Base-by-base conservation (phyloP, 2,329 filamentous ascomycete species). In the Coniochaeta sp. region DNA sequence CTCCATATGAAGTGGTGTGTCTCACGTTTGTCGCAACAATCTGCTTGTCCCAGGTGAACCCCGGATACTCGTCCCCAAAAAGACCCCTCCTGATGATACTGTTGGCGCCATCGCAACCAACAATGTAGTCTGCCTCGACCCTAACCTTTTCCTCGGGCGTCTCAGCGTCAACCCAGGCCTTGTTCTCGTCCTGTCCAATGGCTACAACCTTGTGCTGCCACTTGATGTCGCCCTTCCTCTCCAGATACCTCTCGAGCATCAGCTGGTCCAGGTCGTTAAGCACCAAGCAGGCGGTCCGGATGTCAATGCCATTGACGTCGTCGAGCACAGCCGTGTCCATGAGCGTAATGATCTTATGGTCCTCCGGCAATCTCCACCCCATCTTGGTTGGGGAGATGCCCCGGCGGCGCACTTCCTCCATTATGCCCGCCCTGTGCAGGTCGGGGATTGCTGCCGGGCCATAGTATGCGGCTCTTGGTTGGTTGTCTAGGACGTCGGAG, bases 21-120 rank as follows among this genome's bases (percentile, higher is more conserved):
- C n/a, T n/a, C 58, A 79, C 79, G 67, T 85, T 84, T 6, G 81
- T 83, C 45, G 81, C 81, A 14, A 85, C 73, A 52, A 85, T 81
- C 60, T 82, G 79, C 53, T 72, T 71, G 50, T 82, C 73, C 71
- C 80, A 77, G 0, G 81, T 85, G 57, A 78, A 77, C 0, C 81
- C 81, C 0, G 79, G 80, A 55, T 77, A 85, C 27, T 77, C 72
- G n/a, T 71, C 65, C 3, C 77, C 77, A 60, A 82, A 81, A 5
- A 81, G 57, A 1, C 68, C 69, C 55, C 69, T 72, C 28, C 79
- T 64, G 5, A 82, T 71, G 35, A 61, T 61, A 51, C 74, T 77
- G 28, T 70, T 73, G 0, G 74, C 76, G 1, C 79, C 79, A 58
- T 83, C 80, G 54, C 78, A 81, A 0, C 79, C 79, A 12, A 80